Percentiles rank a stretch among this genome's conserved stretches.
Conservation (phyloP, 148 eudicot genomes). For the Vaccinium myrtillus region DNA sequence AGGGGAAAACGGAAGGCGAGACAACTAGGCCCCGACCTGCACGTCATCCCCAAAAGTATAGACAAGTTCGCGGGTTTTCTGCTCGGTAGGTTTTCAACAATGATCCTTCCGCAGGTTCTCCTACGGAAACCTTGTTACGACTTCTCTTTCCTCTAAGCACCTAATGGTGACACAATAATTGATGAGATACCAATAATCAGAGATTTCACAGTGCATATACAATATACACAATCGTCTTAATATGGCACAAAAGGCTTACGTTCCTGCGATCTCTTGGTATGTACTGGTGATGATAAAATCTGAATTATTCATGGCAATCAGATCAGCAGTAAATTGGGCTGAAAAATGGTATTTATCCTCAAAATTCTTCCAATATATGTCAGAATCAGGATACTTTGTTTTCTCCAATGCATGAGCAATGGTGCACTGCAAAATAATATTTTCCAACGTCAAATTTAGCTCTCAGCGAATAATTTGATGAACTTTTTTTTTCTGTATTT, state of each 20-base stretch:
- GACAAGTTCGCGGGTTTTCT: too few species aligned
- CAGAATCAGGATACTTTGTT: conserved; percentile 98
- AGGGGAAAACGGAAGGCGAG: too few species aligned
- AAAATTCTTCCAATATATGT: conserved; percentile 80
- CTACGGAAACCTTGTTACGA: conserved; percentile 78
- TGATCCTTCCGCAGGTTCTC: conserved; percentile 94
- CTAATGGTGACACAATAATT: background rate
- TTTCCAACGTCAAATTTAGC: background rate
- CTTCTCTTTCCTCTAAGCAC: conserved; percentile 55
- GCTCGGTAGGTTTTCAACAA: conserved; percentile 29
- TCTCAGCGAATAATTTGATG: background rate
- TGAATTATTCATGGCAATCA: conserved; percentile 89
- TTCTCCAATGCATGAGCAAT: conserved; percentile 99
- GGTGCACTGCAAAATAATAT: conserved; percentile 58
- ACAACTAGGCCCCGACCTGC: too few species aligned
- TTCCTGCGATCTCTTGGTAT: conserved; percentile 97
- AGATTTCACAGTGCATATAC: background rate
- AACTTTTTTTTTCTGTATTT: background rate
- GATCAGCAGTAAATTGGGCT: conserved; percentile 94
- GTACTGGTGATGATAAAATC: conserved; percentile 98
- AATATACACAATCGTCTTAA: background rate
- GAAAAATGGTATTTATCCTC: conserved; percentile 97
- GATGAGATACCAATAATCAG: background rate
- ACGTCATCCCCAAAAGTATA: too few species aligned
- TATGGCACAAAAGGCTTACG: conserved; percentile 53